Conservation (phyloP, 768 basidiomycete genomes). For the Sporobolomyces phaffii region DNA sequence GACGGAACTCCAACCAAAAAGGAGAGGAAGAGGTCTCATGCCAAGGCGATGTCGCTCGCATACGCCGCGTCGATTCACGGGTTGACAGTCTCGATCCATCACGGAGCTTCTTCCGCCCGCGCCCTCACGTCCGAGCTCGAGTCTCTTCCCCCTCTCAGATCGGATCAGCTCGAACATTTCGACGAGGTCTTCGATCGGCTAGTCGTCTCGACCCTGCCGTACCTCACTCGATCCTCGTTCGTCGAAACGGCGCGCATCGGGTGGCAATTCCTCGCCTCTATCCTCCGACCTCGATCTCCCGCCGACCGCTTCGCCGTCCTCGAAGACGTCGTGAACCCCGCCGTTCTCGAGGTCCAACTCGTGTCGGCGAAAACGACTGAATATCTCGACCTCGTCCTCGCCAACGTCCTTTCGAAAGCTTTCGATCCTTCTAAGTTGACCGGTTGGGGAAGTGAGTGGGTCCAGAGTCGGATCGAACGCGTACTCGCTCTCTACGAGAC, state of each 20-base stretch:
- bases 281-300: conserved; percentile 1
- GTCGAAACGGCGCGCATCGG: neutral
- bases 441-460: conserved; percentile 22
- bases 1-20: neutral
- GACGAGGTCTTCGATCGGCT: conserved; percentile 3
- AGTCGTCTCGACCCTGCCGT: neutral
- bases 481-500: conserved; percentile 9
- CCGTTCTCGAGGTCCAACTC: conserved; percentile 20
- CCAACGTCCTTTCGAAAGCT: neutral
- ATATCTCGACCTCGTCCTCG: neutral
- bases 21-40: conserved; percentile 2
- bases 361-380: neutral
- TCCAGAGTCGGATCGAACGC: neutral
- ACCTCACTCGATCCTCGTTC: neutral
- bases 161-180: neutral
- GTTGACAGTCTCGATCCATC: conserved; percentile 11
- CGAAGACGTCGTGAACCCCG: conserved; percentile 32
- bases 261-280: conserved; percentile 15
- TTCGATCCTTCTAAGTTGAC: neutral
- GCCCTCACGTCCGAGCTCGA: neutral
- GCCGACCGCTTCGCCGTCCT: neutral
- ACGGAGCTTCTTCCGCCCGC: neutral
- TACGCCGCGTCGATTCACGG: conserved; percentile 9
- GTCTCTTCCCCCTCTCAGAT: neutral
- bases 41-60: conserved; percentile 21